phyloP scores from a whole-genome alignment of 2,329 filamentous ascomycete genomes.

The Westerdykella aurantiaca region DNA sequence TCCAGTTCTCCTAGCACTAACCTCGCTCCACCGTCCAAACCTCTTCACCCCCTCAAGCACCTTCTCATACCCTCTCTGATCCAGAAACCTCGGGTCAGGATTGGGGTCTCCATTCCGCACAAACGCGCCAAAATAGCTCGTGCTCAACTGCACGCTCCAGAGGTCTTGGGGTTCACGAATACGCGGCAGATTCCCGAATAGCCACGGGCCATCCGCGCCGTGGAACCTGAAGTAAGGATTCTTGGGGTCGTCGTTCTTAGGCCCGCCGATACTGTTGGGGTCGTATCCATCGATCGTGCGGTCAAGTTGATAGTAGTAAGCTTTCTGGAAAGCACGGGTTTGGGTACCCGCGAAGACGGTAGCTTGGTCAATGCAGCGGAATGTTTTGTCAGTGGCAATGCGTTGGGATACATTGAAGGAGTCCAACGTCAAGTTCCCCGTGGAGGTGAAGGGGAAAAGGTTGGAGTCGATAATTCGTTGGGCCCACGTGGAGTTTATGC shows the following conservation, averaged over 20 bases:
- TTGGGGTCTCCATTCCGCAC: constrained; percentile 49
- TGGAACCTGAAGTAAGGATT: constrained; percentile 54
- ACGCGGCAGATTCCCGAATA: constrained; percentile 49
- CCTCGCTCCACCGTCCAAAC: constrained; percentile 31
- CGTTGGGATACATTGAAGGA: constrained; percentile 52
- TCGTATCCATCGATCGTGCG: constrained; percentile 50
- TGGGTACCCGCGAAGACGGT: constrained; percentile 49
- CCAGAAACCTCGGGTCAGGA: constrained; percentile 42
- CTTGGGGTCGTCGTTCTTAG: constrained; percentile 46
- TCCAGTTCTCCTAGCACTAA: constrained; percentile 33
- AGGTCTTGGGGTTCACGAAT: constrained; percentile 49
- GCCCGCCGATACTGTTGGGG: constrained; percentile 49
- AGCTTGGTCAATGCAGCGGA: constrained; percentile 56
- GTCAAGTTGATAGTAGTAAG: constrained; percentile 58
- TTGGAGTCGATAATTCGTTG: constrained; percentile 32
- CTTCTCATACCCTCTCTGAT: constrained; percentile 44
- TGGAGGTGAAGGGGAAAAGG: constrained; percentile 48
- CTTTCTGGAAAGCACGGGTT: constrained; percentile 42
- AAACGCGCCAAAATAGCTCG: constrained; percentile 49
- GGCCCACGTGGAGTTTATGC: constrained; percentile 41
- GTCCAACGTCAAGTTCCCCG: constrained; percentile 49
- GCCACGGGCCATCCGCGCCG: constrained; percentile 48
- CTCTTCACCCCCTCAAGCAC: constrained; percentile 37
- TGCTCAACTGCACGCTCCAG: constrained; percentile 42
- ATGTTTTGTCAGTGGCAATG: constrained; percentile 54